These are phyloP conservation scores for Boletellus deceptivus DNA, from an alignment of 1,284 basidiomycete species.

Conservation along the genomic window DNA sequence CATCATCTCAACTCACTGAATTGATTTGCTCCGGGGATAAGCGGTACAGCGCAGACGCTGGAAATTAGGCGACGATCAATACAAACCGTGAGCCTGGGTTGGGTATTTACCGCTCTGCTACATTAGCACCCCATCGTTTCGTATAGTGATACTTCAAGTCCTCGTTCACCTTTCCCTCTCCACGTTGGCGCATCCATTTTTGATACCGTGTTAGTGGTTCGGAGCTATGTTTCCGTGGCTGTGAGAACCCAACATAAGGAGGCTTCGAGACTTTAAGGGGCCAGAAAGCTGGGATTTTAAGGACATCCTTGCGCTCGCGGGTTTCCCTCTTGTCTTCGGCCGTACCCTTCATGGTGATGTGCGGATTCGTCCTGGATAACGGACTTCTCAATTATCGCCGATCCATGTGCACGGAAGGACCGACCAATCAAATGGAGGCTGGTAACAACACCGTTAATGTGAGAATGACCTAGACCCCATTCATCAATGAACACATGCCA, in stretches of 20 bases:
- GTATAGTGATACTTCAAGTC: constrained; percentile 52
- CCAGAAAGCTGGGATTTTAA: constrained; percentile 43
- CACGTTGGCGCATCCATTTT: constrained; percentile 43
- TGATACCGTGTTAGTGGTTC: constrained; percentile 59
- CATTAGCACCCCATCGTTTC: constrained; percentile 32
- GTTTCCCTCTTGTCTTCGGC: constrained; percentile 33
- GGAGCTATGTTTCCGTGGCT: constrained; percentile 42
- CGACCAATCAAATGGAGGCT: constrained; percentile 67
- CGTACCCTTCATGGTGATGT: constrained; percentile 36
- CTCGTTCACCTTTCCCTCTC: constrained; percentile 19
- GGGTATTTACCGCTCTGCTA: constrained; percentile 52
- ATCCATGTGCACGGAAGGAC: constrained; percentile 1
- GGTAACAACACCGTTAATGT: constrained; percentile 1
- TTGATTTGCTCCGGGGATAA: constrained; percentile 46
- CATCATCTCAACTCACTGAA: constrained; percentile 34
- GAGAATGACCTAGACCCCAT: constrained; percentile 8
- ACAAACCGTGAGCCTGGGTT: not conserved
- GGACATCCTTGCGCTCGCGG: constrained; percentile 32
- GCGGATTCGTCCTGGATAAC: constrained; percentile 49
- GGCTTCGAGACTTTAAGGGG: constrained; percentile 32
- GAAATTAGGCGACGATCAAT: constrained; percentile 2
- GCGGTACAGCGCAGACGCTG: constrained; percentile 51
- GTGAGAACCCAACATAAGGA: constrained; percentile 45
- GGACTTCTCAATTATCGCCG: constrained; percentile 4
- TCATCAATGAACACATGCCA: constrained; percentile 44